Conservation (phyloP, 2,329 filamentous ascomycete genomes). For the Aspergillus fructus region DNA sequence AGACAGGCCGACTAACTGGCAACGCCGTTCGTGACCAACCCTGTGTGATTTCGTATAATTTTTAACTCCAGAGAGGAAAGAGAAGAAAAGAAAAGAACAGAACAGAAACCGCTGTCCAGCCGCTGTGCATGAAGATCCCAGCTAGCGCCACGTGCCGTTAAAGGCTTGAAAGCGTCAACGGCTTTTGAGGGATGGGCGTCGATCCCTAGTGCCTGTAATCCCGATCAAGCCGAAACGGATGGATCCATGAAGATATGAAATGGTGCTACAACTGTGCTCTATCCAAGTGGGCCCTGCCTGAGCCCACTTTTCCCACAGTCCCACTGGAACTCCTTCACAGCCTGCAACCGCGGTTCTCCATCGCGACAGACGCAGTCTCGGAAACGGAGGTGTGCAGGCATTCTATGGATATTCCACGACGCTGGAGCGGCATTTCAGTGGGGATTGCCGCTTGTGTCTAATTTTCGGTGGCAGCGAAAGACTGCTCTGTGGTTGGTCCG, state of each 20-base stretch:
- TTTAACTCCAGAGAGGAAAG: too few species aligned
- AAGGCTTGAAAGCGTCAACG: constrained; percentile 32
- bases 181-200: constrained; percentile 36
- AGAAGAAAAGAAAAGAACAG: neutral
- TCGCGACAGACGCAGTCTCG: constrained; percentile 7
- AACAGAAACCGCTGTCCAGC: too few species aligned
- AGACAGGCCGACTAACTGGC: neutral
- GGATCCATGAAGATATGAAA: constrained; percentile 12
- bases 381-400: neutral
- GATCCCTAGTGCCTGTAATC: constrained; percentile 30
- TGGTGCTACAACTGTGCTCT: neutral
- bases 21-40: too few species aligned
- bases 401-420: constrained; percentile 4
- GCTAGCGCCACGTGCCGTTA: constrained; percentile 40
- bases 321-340: constrained; percentile 20
- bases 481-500: constrained; percentile 6
- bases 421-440: constrained; percentile 8
- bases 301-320: constrained; percentile 1
- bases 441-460: neutral
- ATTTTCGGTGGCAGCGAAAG: neutral
- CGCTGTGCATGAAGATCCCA: constrained; percentile 37
- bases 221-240: constrained; percentile 26
- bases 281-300: neutral
- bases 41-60: too few species aligned
- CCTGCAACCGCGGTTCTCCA: constrained; percentile 17